Base-by-base conservation (phyloP, 2,329 filamentous ascomycete species). In the Aspergillaceae sp. region DNA sequence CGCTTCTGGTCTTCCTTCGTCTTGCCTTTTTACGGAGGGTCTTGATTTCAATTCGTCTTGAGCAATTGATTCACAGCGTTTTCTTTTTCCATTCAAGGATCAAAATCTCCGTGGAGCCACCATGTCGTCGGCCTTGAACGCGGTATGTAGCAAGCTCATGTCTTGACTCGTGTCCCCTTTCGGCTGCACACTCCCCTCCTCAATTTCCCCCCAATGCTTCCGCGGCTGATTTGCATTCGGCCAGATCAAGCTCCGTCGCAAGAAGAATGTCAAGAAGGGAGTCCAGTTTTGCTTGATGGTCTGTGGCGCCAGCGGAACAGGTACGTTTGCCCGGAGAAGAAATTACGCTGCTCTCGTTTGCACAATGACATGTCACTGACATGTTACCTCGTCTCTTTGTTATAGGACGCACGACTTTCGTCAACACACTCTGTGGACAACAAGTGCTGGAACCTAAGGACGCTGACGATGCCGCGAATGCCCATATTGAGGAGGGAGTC, bases 251-350 rank as follows among this genome's bases (percentile, higher is more conserved):
- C 90, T 96, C 70, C 90, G 92, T 75, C 86, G 88, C 74, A 98
- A 98, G 91, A 98, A 98, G 87, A 97, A 98, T 81, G 91, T 98
- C 76, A 96, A 96, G 86, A 96, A 96, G 82, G 92, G 92, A 68
- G 97, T 98, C 68, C 92, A 98, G 79, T 98, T 98, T 78, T 97
- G 90, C 73, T 75, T 98, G 81, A 98, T 98, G 92, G 92, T 98
- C 65, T 97, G 92, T 70, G 92, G 92, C 77, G 92, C 92, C 68
- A 97, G 91, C 61, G 92, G 92, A 72, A 97, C 92, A 73, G 92
- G 89, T 95, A 82, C 65, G 79, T 53, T 8, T 42, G 11, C 3
- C 34, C 34, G 34, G 19, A 19, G 19, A 19, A 19, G 19, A 19
- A 19, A 19, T 19, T 19, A 19, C 34, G 34, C n/a, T 36, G 8